Base-by-base conservation (phyloP, 1,284 basidiomycete species). In the Malassezia psittaci region DNA sequence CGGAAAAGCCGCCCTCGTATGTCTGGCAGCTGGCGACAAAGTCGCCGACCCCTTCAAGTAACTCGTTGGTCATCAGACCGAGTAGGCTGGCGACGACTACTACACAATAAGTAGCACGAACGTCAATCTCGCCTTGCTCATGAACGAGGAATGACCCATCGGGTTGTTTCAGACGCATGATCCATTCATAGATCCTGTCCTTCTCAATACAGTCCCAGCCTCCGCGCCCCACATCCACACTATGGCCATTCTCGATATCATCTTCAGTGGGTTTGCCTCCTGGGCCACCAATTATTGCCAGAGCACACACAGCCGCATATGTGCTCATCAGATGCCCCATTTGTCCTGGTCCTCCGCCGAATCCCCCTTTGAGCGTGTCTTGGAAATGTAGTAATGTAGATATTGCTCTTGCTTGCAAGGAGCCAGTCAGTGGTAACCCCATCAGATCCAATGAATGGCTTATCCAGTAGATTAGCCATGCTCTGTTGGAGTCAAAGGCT, bases 1-100 rank as follows among this genome's bases (percentile, higher is more conserved):
- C 87, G 0, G 90, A 82, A 68, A 98, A 91, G 0, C 94, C 93
- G 36, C 94, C 94, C 77, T 99, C 94, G 77, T 93, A 98, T 0
- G 91, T 98, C 76, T 98, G 94, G 71, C 90, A 96, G 10, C 85
- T 86, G 1, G 80, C 81, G 13, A 67, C 51, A 57, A 80, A 81
- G 24, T 75, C 69, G 42, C 77, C 77, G 13, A 79, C 78, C 18
- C 77, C 77, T 34, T 71, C 61, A 2, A 93, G 79, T 16, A 99
- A 83, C 61, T 88, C 87, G 0, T 90, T 88, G 0, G 93, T 96
- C 44, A 93, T 77, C 34, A 98, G 77, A 63, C 96, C 83, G 38
- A 88, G 79, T 3, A 88, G 74, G 0, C 81, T 79, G 0, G 85
- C 83, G n/a, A 83, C 80, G 7, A 82, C 82, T 12, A 88, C 78